Percentiles rank a stretch among this genome's conserved stretches.
Conservation (phyloP, 2,329 filamentous ascomycete species). For the Hypoxylon sp. region DNA sequence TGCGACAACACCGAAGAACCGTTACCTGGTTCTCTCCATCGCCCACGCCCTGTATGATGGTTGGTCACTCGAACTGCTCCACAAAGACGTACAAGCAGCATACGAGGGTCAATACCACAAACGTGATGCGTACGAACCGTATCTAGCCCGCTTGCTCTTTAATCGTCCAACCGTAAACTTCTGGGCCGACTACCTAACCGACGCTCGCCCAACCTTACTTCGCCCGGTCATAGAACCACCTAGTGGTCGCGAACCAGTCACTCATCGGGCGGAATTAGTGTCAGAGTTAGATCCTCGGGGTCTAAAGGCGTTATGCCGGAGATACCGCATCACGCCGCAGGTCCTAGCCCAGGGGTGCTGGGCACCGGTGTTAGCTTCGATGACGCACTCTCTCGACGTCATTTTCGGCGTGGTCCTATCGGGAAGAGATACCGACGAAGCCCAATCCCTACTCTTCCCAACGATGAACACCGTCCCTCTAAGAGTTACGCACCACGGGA, state of each 20-base stretch:
- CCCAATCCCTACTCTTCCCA: constrained; percentile 81
- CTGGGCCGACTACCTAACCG: constrained; percentile 79
- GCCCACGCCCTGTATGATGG: constrained; percentile 93
- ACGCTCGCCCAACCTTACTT: constrained; percentile 59
- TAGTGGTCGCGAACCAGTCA: background rate
- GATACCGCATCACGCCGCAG: constrained; percentile 79
- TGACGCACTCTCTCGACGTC: constrained; percentile 77
- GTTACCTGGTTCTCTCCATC: constrained; percentile 76
- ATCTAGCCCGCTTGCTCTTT: constrained; percentile 69
- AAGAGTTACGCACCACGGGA: constrained; percentile 80
- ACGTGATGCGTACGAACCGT: constrained; percentile 65
- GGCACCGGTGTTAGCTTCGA: constrained; percentile 77
- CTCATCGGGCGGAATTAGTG: constrained; percentile 61
- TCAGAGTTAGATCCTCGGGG: constrained; percentile 60
- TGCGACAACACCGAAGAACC: constrained; percentile 52
- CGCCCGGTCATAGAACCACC: background rate
- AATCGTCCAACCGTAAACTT: constrained; percentile 67
- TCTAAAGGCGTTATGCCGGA: constrained; percentile 74
- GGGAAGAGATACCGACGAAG: constrained; percentile 81
- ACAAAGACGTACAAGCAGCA: constrained; percentile 76
- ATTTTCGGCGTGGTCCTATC: constrained; percentile 87
- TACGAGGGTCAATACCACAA: constrained; percentile 65
- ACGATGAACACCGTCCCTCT: constrained; percentile 93
- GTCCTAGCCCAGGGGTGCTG: constrained; percentile 83
- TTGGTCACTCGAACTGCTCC: constrained; percentile 82